These are phyloP conservation scores for Prunus mume DNA, from an alignment of 306 rosid genomes.

Conservation along the genomic window DNA sequence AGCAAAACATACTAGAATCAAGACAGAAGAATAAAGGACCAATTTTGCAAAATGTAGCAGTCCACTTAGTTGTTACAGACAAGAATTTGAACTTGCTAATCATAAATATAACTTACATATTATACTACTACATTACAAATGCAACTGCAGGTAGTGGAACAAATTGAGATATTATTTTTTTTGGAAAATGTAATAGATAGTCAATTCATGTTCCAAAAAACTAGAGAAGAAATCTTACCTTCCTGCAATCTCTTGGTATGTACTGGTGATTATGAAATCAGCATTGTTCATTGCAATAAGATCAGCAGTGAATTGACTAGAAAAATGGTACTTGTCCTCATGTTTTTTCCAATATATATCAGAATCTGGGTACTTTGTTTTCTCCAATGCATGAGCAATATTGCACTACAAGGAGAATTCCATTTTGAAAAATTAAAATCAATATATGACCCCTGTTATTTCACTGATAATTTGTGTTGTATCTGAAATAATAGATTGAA, in stretches of 20 bases:
- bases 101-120: not conserved
- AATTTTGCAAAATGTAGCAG: not conserved
- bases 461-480: not conserved
- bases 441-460: not conserved
- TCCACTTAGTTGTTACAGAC: not conserved
- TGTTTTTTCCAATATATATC: slow-evolving; percentile 77
- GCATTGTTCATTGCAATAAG: slow-evolving; percentile 89
- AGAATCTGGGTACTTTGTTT: slow-evolving; percentile 84
- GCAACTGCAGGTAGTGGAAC: not conserved
- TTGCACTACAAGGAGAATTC: slow-evolving; percentile 7
- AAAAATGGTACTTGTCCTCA: slow-evolving; percentile 86
- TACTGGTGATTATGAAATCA: slow-evolving; percentile 90
- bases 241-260: slow-evolving; percentile 96
- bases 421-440: not conserved
- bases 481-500: not conserved
- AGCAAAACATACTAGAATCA: not conserved
- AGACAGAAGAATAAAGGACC: not conserved
- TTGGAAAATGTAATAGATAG: not conserved
- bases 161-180: not conserved
- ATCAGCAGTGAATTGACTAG: slow-evolving; percentile 95
- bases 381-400: slow-evolving; percentile 17
- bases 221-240: slow-evolving; percentile 46
- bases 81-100: not conserved
- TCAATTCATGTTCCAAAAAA: not conserved
- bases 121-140: not conserved